phyloP scores from a whole-genome alignment of 306 rosid species.

The Citrullus mucosospermus region DNA sequence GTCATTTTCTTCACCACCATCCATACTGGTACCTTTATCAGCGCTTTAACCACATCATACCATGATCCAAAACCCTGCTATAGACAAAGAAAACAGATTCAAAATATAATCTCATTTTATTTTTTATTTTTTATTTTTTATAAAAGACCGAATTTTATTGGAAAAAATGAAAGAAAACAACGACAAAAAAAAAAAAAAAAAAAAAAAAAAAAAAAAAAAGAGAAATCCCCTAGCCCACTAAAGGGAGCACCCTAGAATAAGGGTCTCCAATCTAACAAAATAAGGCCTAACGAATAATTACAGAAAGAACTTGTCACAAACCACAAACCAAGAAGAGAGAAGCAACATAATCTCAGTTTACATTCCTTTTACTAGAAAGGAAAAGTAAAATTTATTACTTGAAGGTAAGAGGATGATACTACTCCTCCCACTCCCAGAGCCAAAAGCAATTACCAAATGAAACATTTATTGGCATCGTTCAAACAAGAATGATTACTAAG shows the following conservation, averaged over 20 bases:
- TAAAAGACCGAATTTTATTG: too few species aligned
- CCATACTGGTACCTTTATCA: background rate
- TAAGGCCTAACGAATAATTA: too few species aligned
- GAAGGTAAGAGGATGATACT: background rate
- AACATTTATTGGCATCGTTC: background rate
- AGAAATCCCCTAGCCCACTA: too few species aligned
- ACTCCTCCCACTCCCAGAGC: background rate
- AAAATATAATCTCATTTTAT: background rate
- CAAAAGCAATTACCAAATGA: background rate
- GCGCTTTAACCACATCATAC: background rate
- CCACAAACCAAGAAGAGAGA: too few species aligned
- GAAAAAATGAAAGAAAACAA: too few species aligned
- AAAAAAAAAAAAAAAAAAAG: too few species aligned
- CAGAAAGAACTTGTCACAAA: too few species aligned
- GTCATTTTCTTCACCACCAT: slow-evolving; percentile 7
- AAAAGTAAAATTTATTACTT: background rate
- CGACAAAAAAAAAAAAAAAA: too few species aligned
- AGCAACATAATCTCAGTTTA: background rate
- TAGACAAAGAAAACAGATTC: background rate
- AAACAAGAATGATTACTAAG: background rate
- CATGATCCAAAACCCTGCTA: background rate
- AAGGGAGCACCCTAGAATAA: too few species aligned
- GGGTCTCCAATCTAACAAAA: too few species aligned
- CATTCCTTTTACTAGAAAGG: background rate
- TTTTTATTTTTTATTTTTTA: too few species aligned